phyloP scores from a whole-genome alignment of 2,329 filamentous ascomycete species.

The Fusarium siculi region DNA sequence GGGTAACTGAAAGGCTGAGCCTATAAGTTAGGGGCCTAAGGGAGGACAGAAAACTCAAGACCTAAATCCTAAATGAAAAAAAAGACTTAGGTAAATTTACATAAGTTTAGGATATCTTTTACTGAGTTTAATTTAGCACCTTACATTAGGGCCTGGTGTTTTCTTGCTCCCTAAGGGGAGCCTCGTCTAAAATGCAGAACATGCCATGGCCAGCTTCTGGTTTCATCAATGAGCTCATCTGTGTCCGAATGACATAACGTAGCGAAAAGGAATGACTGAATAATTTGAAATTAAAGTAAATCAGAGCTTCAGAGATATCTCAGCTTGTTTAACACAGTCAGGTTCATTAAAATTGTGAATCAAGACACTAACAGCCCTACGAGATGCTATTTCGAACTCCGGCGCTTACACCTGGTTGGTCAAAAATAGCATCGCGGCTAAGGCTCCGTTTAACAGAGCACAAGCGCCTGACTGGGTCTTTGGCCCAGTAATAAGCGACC shows the following conservation, averaged over 20 bases:
- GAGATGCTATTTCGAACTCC: background rate
- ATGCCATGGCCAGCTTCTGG: background rate
- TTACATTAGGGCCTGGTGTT: too few species aligned
- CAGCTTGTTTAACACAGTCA: background rate
- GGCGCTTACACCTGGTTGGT: background rate
- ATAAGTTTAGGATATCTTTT: too few species aligned
- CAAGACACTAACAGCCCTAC: background rate
- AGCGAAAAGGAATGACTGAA: background rate
- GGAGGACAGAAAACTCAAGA: too few species aligned
- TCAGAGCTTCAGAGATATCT: background rate
- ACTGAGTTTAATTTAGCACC: too few species aligned
- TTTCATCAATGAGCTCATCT: background rate
- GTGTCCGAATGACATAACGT: background rate
- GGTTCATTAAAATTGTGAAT: background rate
- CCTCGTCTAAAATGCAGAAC: background rate
- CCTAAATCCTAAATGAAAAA: too few species aligned
- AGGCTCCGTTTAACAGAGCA: background rate
- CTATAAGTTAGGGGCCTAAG: too few species aligned
- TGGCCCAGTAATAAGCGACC: slow-evolving; percentile 18
- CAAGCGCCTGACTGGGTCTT: background rate
- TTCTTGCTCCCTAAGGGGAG: too few species aligned
- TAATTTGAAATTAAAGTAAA: background rate
- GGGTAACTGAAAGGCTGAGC: background rate
- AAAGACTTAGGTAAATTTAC: too few species aligned
- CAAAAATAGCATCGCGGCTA: slow-evolving; percentile 43